phyloP scores from a whole-genome alignment of 768 basidiomycete genomes.

The Lentinus tigrinus region DNA sequence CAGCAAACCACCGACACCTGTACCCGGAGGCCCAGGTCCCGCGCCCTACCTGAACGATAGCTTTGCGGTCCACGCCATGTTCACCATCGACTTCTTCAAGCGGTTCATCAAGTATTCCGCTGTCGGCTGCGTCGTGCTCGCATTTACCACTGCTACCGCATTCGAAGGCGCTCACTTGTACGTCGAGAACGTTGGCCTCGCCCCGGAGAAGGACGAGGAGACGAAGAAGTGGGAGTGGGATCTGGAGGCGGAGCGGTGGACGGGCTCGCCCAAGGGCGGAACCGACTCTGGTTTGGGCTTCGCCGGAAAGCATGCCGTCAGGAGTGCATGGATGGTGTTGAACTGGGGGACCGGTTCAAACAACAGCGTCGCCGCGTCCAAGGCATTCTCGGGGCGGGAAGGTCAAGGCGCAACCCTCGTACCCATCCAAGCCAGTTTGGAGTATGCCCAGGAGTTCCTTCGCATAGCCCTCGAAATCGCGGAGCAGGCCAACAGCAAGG shows the following conservation, averaged over 20 bases:
- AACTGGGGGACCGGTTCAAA: constrained; percentile 57
- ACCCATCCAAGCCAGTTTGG: constrained; percentile 54
- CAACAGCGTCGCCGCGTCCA: constrained; percentile 37
- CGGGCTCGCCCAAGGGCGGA: constrained; percentile 49
- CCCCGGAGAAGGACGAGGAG: constrained; percentile 50
- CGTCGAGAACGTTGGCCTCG: constrained; percentile 58
- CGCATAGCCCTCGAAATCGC: constrained; percentile 47
- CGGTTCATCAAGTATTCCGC: constrained; percentile 52
- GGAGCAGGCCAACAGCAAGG: constrained; percentile 36
- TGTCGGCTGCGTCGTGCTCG: constrained; percentile 42
- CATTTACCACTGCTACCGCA: constrained; percentile 42
- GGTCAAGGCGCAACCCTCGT: constrained; percentile 36
- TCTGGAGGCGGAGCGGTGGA: constrained; percentile 60
- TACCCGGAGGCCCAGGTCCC: not conserved
- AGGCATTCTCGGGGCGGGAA: constrained; percentile 34
- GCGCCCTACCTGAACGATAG: constrained; percentile 27
- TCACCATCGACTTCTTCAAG: constrained; percentile 43
- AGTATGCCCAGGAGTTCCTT: constrained; percentile 54
- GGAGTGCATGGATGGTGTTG: constrained; percentile 71
- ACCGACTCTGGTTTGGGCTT: constrained; percentile 73
- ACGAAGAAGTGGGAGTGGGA: constrained; percentile 68
- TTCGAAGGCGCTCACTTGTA: constrained; percentile 61
- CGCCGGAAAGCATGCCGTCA: constrained; percentile 57
- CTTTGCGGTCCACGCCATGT: constrained; percentile 34
- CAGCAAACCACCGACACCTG: constrained; percentile 8